Percentiles rank a stretch among this genome's conserved stretches.
phyloP scores from a whole-genome alignment of 306 rosid species.

The Cotoneaster glaucophyllus region DNA sequence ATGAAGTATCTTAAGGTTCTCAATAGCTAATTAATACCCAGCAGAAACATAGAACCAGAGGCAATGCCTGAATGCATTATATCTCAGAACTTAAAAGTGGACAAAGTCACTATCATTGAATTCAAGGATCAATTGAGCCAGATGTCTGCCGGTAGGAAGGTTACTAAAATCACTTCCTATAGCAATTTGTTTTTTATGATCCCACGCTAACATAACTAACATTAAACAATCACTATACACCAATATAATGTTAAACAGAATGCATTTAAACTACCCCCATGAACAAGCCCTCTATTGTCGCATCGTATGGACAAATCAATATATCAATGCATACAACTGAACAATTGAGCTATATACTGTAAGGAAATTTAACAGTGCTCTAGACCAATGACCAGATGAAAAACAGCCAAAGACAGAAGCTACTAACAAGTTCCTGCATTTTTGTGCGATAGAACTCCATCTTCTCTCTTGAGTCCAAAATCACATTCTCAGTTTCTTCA shows the following conservation, averaged over 20 bases:
- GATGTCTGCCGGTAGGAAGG: background rate
- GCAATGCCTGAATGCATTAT: background rate
- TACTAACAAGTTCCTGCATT: constrained; percentile 96
- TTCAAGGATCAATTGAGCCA: background rate
- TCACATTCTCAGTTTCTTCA: constrained; percentile 45
- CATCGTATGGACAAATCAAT: background rate
- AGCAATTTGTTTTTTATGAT: background rate
- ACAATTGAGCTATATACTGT: background rate
- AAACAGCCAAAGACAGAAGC: constrained; percentile 20
- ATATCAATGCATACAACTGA: background rate
- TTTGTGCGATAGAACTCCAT: constrained; percentile 69
- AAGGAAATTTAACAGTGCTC: background rate
- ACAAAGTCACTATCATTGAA: background rate
- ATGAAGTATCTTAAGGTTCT: background rate
- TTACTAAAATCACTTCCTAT: background rate
- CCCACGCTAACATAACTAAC: background rate
- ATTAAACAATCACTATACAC: constrained; percentile 3
- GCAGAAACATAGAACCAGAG: background rate
- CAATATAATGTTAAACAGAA: background rate
- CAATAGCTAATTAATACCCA: background rate
- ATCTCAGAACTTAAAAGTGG: background rate
- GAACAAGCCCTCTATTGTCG: background rate
- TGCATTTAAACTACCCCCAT: constrained; percentile 1
- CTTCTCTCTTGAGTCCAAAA: constrained; percentile 88
- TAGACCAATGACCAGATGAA: constrained; percentile 15